Evolutionary conservation across 2,329 filamentous ascomycete genomes (phyloP).

Genomic region (Cordyceps tenuipes): DNA sequence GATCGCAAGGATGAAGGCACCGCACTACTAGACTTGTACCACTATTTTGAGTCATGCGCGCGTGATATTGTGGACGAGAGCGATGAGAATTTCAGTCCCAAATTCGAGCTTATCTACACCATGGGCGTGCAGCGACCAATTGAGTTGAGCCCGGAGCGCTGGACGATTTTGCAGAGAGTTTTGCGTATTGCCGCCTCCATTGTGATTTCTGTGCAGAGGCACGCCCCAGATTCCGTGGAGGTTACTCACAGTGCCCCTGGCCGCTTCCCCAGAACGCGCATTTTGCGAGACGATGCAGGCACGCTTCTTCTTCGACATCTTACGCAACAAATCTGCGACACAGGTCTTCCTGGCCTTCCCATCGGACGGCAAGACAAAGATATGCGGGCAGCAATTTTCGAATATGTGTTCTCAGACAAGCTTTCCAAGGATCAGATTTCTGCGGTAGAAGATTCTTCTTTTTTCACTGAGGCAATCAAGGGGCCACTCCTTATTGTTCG

Average conservation of each 20-base stretch:
- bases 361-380: conserved; percentile 27
- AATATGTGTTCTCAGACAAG: not conserved
- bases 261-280: not conserved
- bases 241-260: not conserved
- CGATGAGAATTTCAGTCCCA: conserved; percentile 54
- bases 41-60: conserved; percentile 34
- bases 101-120: conserved; percentile 57
- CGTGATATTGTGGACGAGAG: conserved; percentile 58
- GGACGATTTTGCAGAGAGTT: conserved; percentile 41
- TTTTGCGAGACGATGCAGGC: not conserved
- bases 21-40: conserved; percentile 31
- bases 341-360: conserved; percentile 32
- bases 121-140: conserved; percentile 44
- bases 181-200: not conserved
- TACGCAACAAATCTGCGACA: not conserved
- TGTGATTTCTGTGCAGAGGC: not conserved
- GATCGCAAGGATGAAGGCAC: conserved; percentile 12
- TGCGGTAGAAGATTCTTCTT: too few relatives aligned
- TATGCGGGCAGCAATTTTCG: not conserved
- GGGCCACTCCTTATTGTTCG: conserved; percentile 30
- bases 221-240: not conserved
- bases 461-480: not conserved
- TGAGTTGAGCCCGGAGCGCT: conserved; percentile 46
- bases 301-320: not conserved
- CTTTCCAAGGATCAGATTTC: too few relatives aligned